Evolutionary conservation across 805 yeast species (phyloP).

Genomic region (Metschnikowia rubicola): DNA sequence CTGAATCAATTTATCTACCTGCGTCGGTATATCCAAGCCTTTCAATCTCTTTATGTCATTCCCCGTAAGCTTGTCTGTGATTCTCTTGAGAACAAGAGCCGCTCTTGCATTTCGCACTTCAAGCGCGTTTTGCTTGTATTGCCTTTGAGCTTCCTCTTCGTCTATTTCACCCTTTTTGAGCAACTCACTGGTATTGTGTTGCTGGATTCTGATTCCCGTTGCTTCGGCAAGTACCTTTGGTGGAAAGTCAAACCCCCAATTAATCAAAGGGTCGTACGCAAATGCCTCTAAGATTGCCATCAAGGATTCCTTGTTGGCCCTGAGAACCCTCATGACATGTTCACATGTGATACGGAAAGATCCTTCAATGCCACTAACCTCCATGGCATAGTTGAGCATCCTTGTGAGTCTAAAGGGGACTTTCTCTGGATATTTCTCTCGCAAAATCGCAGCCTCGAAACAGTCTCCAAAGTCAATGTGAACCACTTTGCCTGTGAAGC

Average conservation of each 20-base stretch:
- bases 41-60: constrained; percentile 76
- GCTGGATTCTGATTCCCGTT: constrained; percentile 66
- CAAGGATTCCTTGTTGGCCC: constrained; percentile 92
- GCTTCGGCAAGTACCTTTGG: constrained; percentile 71
- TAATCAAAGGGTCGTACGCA: constrained; percentile 96
- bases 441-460: constrained; percentile 93
- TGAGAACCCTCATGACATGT: constrained; percentile 90
- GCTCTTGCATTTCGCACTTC: constrained; percentile 88
- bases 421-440: constrained; percentile 97
- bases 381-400: constrained; percentile 98
- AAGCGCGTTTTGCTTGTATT: constrained; percentile 66
- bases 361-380: constrained; percentile 97
- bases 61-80: constrained; percentile 89
- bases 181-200: constrained; percentile 65
- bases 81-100: constrained; percentile 80
- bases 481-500: constrained; percentile 90
- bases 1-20: constrained; percentile 88
- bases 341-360: constrained; percentile 95
- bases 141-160: constrained; percentile 68
- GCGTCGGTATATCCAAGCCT: constrained; percentile 78
- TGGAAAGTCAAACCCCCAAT: constrained; percentile 98
- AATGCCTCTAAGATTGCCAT: constrained; percentile 98
- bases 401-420: constrained; percentile 96
- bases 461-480: constrained; percentile 99
- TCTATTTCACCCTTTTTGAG: constrained; percentile 71